These are phyloP conservation scores for Neofusicoccum cordaticola DNA, from an alignment of 2,329 filamentous ascomycete genomes.

Conservation along the genomic window DNA sequence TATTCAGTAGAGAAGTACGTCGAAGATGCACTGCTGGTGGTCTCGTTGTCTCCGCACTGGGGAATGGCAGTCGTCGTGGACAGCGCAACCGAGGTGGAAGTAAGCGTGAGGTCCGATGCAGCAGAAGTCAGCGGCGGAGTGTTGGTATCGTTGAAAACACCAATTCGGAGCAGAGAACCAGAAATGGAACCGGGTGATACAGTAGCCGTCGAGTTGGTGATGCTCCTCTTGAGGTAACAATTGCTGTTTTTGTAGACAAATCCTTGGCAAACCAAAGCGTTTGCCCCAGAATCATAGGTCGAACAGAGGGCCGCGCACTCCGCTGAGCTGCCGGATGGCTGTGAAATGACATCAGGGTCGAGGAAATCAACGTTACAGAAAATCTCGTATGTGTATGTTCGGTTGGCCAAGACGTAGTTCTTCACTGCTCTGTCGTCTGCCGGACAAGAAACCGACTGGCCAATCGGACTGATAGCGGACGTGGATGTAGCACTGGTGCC, in stretches of 20 bases:
- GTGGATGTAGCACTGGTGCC: not conserved
- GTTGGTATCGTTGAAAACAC: not conserved
- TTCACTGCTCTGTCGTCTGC: not conserved
- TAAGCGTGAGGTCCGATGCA: not conserved
- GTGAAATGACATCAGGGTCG: not conserved
- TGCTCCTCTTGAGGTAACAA: slow-evolving; percentile 6
- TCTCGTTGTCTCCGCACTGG: not conserved
- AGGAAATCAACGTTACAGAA: slow-evolving; percentile 11
- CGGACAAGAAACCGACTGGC: slow-evolving; percentile 6
- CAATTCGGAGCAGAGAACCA: not conserved
- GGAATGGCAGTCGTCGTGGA: not conserved
- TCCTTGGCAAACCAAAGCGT: not conserved
- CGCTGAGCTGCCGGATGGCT: not conserved
- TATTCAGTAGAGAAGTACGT: slow-evolving; percentile 5
- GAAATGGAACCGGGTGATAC: not conserved
- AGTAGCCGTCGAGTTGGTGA: not conserved
- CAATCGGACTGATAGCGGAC: not conserved
- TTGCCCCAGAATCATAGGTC: not conserved
- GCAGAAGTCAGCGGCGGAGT: not conserved
- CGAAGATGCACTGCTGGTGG: not conserved
- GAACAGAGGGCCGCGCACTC: slow-evolving; percentile 15
- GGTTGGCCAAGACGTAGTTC: slow-evolving; percentile 8
- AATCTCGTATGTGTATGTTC: slow-evolving; percentile 6
- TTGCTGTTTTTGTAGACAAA: not conserved
- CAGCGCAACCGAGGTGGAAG: not conserved